Evolutionary conservation across 441 rosid genomes (phyloP), one percentile per base, ranked within the genome.

Genomic region (Populus hybrid): DNA sequence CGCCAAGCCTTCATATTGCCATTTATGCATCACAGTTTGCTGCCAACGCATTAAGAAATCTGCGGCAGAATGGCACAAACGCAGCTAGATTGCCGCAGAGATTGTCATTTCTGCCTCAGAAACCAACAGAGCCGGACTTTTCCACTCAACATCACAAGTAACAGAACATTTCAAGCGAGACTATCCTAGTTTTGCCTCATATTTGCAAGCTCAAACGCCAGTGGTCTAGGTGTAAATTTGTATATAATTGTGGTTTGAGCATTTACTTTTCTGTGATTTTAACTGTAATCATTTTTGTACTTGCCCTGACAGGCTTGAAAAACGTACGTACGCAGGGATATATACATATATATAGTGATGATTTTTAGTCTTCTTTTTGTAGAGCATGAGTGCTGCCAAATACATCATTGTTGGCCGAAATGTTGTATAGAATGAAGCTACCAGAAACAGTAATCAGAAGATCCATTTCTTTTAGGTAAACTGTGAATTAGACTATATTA

Each of bases 51-150:
- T 79, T 91, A 53, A 78, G 89, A 2, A 83, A 79, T 16, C 68
- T 91, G 71, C 77, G 89, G 75, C 84, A 79, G n/a, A 78, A 66
- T 65, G 73, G 74, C 14, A 63, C 79, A 14, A 75, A 28, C 34
- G 70, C 70, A 59, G 7, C 81, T 18, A 86, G 82, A 71, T 40
- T 78, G 80, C 83, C 84, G 0, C 87, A 78, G 53, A 82, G 84
- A 67, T 42, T 86, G 53, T 79, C 84, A n/a, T 77, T 89, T 80
- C 85, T 93, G 50, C 97, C 92, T 63, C 92, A 85, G 72, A 92
- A 92, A 78, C 97, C 98, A 5, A 71, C 91, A 0, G 98, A 92
- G 66, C 97, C 98, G 3, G 88, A 89, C 79, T 94, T 92, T 66
- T 83, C 81, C 21, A 77, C 80, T 30, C 82, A 83, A 50, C 75